Conservation (phyloP, 139 green algal species). For the Zygnema cylindricum region DNA sequence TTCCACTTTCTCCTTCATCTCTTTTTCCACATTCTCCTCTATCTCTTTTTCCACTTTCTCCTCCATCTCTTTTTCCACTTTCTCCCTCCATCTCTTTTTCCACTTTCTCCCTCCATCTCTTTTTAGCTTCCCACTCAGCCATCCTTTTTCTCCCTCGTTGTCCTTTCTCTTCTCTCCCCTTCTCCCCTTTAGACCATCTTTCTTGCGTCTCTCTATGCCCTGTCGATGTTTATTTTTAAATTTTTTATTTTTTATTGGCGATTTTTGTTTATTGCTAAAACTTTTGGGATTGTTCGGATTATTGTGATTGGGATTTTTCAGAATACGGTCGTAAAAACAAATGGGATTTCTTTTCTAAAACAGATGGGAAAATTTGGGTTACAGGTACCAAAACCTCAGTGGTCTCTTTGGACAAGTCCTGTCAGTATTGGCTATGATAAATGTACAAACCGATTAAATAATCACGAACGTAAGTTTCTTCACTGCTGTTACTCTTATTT, state of each 20-base stretch:
- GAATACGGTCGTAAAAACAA: neutral
- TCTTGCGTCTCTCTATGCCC: neutral
- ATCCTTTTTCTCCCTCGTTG: too few relatives aligned
- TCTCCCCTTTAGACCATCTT: neutral
- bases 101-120: neutral
- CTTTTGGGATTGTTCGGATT: neutral
- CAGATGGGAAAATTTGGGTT: neutral
- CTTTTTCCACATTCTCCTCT: neutral
- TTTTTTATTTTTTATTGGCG: neutral
- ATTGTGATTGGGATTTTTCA: neutral
- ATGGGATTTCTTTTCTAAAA: neutral
- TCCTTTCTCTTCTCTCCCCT: neutral
- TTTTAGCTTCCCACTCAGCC: neutral
- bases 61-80: neutral
- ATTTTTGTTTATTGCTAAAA: neutral
- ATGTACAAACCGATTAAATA: neutral
- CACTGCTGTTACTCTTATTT: too few relatives aligned
- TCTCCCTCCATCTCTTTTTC: neutral
- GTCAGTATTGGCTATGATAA: neutral
- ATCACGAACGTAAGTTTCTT: neutral
- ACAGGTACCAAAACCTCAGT: neutral
- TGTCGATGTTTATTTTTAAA: neutral
- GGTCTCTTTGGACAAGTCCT: neutral
- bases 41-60: neutral
- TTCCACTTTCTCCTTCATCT: neutral